phyloP scores from a whole-genome alignment of 2,329 filamentous ascomycete genomes.

The Talaromyces sp. region DNA sequence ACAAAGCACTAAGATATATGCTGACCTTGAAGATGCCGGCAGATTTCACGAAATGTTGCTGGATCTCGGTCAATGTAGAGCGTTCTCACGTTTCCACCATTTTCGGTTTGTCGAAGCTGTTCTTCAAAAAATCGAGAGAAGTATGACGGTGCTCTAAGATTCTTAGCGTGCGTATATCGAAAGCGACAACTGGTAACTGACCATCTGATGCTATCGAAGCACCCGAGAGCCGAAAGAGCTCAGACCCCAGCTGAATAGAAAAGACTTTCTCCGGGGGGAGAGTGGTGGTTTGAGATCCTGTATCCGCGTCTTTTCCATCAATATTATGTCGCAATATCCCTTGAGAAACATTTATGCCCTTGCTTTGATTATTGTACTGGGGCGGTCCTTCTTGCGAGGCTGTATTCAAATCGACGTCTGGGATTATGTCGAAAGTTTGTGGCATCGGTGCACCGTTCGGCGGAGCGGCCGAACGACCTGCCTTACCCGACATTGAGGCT shows the following conservation, averaged over 20 bases:
- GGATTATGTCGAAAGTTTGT: slow-evolving; percentile 11
- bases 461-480: neutral
- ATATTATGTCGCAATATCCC: slow-evolving; percentile 4
- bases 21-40: slow-evolving; percentile 73
- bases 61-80: slow-evolving; percentile 95
- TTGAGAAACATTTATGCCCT: slow-evolving; percentile 1
- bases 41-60: slow-evolving; percentile 81
- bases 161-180: slow-evolving; percentile 39
- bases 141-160: slow-evolving; percentile 78
- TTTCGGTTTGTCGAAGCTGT: slow-evolving; percentile 64
- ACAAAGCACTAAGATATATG: neutral
- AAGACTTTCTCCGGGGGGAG: slow-evolving; percentile 61
- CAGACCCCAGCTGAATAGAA: slow-evolving; percentile 65
- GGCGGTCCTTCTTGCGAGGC: neutral
- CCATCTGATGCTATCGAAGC: slow-evolving; percentile 69
- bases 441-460: neutral
- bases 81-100: slow-evolving; percentile 62
- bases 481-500: neutral
- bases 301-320: neutral
- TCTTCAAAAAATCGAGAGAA: slow-evolving; percentile 92
- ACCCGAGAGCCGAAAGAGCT: slow-evolving; percentile 65
- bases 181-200: slow-evolving; percentile 37
- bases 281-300: slow-evolving; percentile 7
- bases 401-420: slow-evolving; percentile 7
- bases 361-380: neutral